These are phyloP conservation scores for Cenchrus americanus DNA, from an alignment of 176 grass and related monocot species.

Conservation along the genomic window DNA sequence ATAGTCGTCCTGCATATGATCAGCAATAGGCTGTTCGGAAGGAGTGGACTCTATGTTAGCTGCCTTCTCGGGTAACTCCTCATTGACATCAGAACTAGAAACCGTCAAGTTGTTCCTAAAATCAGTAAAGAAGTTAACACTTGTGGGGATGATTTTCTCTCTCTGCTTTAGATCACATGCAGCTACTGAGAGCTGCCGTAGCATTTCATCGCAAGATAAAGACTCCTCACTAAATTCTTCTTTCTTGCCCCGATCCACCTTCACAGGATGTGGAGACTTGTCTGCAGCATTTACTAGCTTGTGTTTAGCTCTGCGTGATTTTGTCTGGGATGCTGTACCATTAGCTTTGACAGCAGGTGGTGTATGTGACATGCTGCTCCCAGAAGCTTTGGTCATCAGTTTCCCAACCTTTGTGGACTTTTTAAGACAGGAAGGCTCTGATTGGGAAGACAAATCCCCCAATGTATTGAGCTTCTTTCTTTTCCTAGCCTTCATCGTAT, in stretches of 20 bases:
- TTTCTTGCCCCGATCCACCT: constrained; percentile 46
- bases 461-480: constrained; percentile 70
- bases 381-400: constrained; percentile 44
- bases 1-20: constrained; percentile 65
- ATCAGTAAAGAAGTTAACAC: constrained; percentile 60
- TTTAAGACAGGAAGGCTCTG: constrained; percentile 29
- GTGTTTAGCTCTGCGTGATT: constrained; percentile 26
- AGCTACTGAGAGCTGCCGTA: constrained; percentile 60
- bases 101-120: constrained; percentile 39
- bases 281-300: constrained; percentile 21
- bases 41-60: constrained; percentile 26
- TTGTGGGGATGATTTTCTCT: constrained; percentile 45
- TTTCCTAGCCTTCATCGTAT: constrained; percentile 43
- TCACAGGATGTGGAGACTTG: constrained; percentile 12
- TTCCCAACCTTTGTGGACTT: constrained; percentile 56
- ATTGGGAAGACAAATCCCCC: constrained; percentile 57
- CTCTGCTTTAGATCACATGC: constrained; percentile 51
- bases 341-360: constrained; percentile 39
- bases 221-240: constrained; percentile 30
- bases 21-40: constrained; percentile 34
- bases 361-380: constrained; percentile 23
- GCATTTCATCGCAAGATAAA: constrained; percentile 61
- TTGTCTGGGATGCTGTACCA: constrained; percentile 34
- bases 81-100: constrained; percentile 46
- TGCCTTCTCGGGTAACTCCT: constrained; percentile 37